A percentile compares a stretch with the other conserved stretches of the same genome.
Evolutionary conservation across 2,329 filamentous ascomycete species (phyloP).

Genomic region (Aspergillus fumigatiaffinis): DNA sequence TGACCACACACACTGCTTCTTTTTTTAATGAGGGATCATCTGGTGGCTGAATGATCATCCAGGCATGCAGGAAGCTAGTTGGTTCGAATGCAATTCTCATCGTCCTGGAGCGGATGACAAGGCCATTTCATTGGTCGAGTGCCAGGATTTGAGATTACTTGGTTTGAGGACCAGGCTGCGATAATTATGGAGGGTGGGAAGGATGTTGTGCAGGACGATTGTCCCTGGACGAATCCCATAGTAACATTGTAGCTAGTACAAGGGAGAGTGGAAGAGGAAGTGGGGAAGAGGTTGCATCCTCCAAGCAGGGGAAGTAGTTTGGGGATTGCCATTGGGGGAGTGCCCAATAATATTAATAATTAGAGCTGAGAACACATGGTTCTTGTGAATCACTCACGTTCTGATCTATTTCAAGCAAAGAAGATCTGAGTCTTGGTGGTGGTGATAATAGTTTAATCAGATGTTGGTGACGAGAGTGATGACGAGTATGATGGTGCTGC

Average conservation of each 20-base stretch:
- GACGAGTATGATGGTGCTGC: neutral
- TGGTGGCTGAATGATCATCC: constrained; percentile 24
- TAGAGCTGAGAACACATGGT: neutral
- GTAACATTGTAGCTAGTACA: neutral
- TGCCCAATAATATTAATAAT: neutral
- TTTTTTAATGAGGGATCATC: constrained; percentile 8
- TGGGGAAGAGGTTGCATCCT: neutral
- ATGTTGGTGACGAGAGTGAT: neutral
- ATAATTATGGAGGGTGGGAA: constrained; percentile 2
- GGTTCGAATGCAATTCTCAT: constrained; percentile 22
- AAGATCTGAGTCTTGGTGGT: neutral
- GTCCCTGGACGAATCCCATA: neutral
- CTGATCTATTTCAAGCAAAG: neutral
- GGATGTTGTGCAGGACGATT: constrained; percentile 1
- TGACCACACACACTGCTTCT: neutral
- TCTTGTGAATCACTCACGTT: neutral
- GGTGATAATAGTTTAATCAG: neutral
- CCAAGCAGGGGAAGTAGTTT: neutral
- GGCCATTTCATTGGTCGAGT: constrained; percentile 13
- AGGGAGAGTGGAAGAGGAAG: neutral
- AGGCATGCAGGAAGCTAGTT: constrained; percentile 30
- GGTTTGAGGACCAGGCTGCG: constrained; percentile 12
- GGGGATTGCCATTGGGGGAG: neutral
- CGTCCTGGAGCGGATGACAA: constrained; percentile 16
- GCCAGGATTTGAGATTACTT: constrained; percentile 11